These are phyloP conservation scores for Gossypium arboreum DNA, from an alignment of 345 rosid species.

Conservation along the genomic window DNA sequence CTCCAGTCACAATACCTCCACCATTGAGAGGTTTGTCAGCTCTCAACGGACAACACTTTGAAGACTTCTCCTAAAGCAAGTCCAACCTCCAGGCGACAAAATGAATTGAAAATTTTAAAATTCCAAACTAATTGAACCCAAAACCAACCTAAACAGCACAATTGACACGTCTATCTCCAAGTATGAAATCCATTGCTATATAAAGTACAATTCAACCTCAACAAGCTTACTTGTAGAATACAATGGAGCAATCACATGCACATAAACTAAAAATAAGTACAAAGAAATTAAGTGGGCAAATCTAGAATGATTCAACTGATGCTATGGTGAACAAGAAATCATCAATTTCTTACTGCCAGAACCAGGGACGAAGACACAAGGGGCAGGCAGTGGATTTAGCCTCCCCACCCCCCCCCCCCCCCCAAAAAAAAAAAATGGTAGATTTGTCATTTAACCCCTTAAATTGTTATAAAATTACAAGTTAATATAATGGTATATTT, in stretches of 20 bases:
- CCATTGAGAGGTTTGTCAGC: too few species aligned
- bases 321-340: background rate
- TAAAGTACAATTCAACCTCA: background rate
- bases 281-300: background rate
- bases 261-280: background rate
- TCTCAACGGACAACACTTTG: too few species aligned
- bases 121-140: background rate
- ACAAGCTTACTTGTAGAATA: background rate
- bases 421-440: too few species aligned
- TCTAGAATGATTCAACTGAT: background rate
- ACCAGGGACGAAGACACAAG: background rate
- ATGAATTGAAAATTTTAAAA: background rate
- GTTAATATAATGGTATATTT: too few species aligned
- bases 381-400: too few species aligned
- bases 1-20: too few species aligned
- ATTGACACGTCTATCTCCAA: background rate
- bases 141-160: background rate
- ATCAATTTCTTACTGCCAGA: background rate
- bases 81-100: too few species aligned
- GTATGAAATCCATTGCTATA: background rate
- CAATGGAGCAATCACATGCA: background rate
- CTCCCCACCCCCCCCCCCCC: too few species aligned
- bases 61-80: too few species aligned
- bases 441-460: too few species aligned
- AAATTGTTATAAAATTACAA: too few species aligned